A percentile compares a stretch with the other conserved stretches of the same genome.
These are phyloP conservation scores for Neurospora sp. DNA, from an alignment of 2,329 filamentous ascomycete genomes.

Conservation along the genomic window DNA sequence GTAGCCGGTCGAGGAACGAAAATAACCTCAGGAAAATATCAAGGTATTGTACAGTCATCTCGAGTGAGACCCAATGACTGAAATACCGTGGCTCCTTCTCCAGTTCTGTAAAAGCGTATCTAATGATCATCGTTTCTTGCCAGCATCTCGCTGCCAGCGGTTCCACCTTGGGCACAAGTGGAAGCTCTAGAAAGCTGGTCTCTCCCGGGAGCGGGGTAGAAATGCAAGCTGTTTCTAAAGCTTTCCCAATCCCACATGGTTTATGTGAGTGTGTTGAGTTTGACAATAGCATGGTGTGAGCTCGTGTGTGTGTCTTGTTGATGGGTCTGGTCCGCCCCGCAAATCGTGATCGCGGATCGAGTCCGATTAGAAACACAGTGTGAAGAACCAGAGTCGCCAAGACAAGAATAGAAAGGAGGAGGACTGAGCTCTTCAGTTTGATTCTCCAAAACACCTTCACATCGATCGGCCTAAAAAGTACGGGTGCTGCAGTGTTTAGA, in stretches of 20 bases:
- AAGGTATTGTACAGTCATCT: neutral
- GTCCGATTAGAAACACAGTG: neutral
- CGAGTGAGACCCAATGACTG: neutral
- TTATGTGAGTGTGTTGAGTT: neutral
- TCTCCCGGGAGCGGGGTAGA: neutral
- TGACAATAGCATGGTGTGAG: neutral
- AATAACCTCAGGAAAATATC: neutral
- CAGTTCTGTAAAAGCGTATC: neutral
- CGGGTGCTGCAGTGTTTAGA: neutral
- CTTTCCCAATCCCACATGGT: neutral
- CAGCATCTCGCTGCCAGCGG: neutral
- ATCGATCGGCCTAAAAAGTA: neutral
- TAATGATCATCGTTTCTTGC: neutral
- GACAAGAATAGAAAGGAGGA: neutral
- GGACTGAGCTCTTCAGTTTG: neutral
- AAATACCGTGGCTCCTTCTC: neutral
- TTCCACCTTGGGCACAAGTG: neutral
- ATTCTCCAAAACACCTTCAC: neutral
- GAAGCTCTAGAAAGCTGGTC: neutral
- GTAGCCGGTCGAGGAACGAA: neutral
- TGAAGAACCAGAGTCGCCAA: neutral
- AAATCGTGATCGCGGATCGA: neutral
- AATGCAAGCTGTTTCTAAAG: neutral
- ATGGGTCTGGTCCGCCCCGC: neutral
- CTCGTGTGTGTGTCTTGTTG: neutral